phyloP scores from a whole-genome alignment of 345 rosid genomes.

The Linum lewisii region DNA sequence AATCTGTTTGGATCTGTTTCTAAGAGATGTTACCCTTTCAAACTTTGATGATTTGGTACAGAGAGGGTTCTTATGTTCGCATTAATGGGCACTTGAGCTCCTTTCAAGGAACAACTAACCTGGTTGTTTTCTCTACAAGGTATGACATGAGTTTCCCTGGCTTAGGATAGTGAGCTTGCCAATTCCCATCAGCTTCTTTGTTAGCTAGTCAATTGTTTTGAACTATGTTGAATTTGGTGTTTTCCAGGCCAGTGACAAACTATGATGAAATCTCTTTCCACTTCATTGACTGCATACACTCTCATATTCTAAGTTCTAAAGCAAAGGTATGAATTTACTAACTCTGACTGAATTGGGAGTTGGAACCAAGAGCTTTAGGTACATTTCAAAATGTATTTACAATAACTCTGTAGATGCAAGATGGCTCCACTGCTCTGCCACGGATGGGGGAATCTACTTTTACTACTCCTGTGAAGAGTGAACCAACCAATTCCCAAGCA shows the following conservation, averaged over 20 bases:
- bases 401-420: slow-evolving; percentile 22
- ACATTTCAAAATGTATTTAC: neutral
- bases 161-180: too few species aligned
- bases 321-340: slow-evolving; percentile 35
- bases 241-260: slow-evolving; percentile 59
- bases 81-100: slow-evolving; percentile 69
- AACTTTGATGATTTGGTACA: slow-evolving; percentile 14
- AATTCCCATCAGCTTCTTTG: neutral
- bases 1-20: neutral
- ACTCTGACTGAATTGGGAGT: neutral
- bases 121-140: slow-evolving; percentile 80
- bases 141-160: slow-evolving; percentile 10
- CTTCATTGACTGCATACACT: slow-evolving; percentile 74
- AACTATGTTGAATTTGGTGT: neutral
- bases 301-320: slow-evolving; percentile 46
- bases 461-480: slow-evolving; percentile 27
- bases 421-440: slow-evolving; percentile 27
- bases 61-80: slow-evolving; percentile 71
- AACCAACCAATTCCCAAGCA: slow-evolving; percentile 30
- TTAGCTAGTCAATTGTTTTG: too few species aligned
- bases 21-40: neutral
- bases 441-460: slow-evolving; percentile 24
- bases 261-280: slow-evolving; percentile 85
- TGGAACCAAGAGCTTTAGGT: neutral
- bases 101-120: slow-evolving; percentile 52